A percentile compares a stretch with the other conserved stretches of the same genome.
Evolutionary conservation across 2,329 filamentous ascomycete species (phyloP).

Genomic region (Shiraia bambusicola): DNA sequence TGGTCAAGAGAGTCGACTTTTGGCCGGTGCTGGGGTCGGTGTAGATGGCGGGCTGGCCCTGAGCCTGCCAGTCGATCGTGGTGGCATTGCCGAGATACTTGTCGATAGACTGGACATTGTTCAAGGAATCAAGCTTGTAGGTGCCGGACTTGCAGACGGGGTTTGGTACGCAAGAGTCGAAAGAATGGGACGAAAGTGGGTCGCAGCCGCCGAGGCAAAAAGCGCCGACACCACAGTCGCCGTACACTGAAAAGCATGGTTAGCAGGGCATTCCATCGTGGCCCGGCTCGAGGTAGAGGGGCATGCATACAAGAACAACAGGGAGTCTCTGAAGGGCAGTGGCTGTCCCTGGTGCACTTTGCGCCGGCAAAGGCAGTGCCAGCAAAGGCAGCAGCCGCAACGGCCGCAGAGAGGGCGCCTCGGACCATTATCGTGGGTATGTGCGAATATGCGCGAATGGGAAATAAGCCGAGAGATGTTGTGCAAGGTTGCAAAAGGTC

Average conservation of each 20-base stretch:
- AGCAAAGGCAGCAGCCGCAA: constrained; percentile 31
- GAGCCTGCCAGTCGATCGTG: constrained; percentile 83
- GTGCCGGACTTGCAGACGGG: constrained; percentile 76
- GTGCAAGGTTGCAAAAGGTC: constrained; percentile 35
- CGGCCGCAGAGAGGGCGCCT: constrained; percentile 26
- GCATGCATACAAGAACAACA: constrained; percentile 44
- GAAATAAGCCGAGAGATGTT: constrained; percentile 23
- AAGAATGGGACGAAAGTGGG: constrained; percentile 75
- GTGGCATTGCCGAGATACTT: constrained; percentile 84
- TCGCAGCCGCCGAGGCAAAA: constrained; percentile 97
- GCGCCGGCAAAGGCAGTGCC: constrained; percentile 32
- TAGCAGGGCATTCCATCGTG: constrained; percentile 23
- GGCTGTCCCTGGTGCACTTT: constrained; percentile 52
- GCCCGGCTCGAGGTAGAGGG: not conserved
- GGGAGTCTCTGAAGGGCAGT: constrained; percentile 64
- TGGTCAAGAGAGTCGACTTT: constrained; percentile 71
- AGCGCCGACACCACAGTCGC: constrained; percentile 87
- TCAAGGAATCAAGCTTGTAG: constrained; percentile 72
- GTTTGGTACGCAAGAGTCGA: constrained; percentile 82
- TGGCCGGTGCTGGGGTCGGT: constrained; percentile 50
- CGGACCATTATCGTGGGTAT: constrained; percentile 27
- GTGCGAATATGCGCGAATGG: constrained; percentile 9
- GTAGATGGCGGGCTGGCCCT: constrained; percentile 70
- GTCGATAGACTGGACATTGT: constrained; percentile 69
- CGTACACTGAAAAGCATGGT: constrained; percentile 67